Percentiles rank a stretch among this genome's conserved stretches.
Evolutionary conservation across 2,329 filamentous ascomycete species (phyloP).

Genomic region (Purpureocillium takamizusanense): DNA sequence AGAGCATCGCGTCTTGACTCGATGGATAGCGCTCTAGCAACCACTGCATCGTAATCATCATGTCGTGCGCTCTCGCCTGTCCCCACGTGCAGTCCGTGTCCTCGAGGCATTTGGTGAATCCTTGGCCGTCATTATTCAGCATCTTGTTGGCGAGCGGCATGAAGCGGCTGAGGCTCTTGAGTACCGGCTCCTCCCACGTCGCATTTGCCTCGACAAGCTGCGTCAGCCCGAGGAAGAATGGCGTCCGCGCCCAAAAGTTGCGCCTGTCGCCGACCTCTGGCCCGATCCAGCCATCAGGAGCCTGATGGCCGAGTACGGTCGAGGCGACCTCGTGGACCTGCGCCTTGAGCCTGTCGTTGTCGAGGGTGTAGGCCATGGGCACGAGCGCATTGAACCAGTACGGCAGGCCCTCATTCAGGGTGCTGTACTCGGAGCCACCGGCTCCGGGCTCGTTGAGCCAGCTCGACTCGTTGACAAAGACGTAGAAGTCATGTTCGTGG

Average conservation of each 20-base stretch:
- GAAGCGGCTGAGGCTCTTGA: slow-evolving; percentile 10
- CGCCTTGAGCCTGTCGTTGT: slow-evolving; percentile 30
- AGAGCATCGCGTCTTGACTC: slow-evolving; percentile 18
- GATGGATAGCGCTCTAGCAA: slow-evolving; percentile 24
- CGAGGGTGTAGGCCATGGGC: slow-evolving; percentile 41
- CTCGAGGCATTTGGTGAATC: slow-evolving; percentile 34
- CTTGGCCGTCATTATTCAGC: slow-evolving; percentile 42
- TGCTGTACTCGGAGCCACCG: slow-evolving; percentile 43
- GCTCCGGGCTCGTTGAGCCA: slow-evolving; percentile 26
- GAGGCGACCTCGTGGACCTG: slow-evolving; percentile 29
- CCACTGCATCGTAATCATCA: slow-evolving; percentile 30
- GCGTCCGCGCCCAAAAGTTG: slow-evolving; percentile 22
- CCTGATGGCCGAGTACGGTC: slow-evolving; percentile 31
- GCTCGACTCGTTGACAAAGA: slow-evolving; percentile 37
- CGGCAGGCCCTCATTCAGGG: slow-evolving; percentile 45
- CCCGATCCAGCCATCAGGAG: slow-evolving; percentile 45
- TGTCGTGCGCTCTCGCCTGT: slow-evolving; percentile 25
- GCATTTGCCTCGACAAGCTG: slow-evolving; percentile 22
- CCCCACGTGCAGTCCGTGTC: slow-evolving; percentile 26
- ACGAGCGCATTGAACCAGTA: slow-evolving; percentile 55
- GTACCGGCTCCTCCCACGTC: slow-evolving; percentile 11
- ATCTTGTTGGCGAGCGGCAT: slow-evolving; percentile 41
- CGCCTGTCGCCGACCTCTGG: slow-evolving; percentile 17
- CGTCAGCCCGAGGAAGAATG: slow-evolving; percentile 20
- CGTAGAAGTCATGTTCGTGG: slow-evolving; percentile 44